Evolutionary conservation across 2,329 filamentous ascomycete species (phyloP).

Genomic region (Cryphonectria parasitica): DNA sequence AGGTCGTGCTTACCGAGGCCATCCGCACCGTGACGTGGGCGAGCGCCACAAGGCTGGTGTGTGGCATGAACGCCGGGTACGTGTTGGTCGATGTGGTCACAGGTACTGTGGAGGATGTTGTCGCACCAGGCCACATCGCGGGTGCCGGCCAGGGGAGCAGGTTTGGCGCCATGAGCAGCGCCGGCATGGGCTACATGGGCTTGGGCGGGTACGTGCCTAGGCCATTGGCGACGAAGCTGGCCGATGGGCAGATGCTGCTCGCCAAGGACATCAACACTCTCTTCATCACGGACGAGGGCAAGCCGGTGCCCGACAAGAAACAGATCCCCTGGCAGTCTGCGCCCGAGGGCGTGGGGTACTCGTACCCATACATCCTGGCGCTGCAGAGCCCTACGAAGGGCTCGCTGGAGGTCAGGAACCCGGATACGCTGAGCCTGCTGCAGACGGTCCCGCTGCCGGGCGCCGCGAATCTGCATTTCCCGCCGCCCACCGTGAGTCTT

Average conservation of each 20-base stretch:
- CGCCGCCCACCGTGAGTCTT: conserved; percentile 89
- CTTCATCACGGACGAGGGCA: conserved; percentile 85
- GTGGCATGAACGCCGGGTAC: conserved; percentile 89
- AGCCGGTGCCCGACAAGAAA: conserved; percentile 72
- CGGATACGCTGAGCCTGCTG: conserved; percentile 85
- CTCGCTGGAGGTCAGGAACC: conserved; percentile 86
- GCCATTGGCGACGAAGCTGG: conserved; percentile 81
- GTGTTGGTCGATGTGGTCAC: conserved; percentile 83
- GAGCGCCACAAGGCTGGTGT: conserved; percentile 82
- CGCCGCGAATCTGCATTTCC: conserved; percentile 85
- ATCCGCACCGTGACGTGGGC: conserved; percentile 93
- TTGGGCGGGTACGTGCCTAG: conserved; percentile 90
- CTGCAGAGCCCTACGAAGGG: conserved; percentile 84
- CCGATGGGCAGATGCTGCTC: conserved; percentile 84
- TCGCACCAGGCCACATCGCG: conserved; percentile 73
- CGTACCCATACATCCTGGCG: conserved; percentile 92
- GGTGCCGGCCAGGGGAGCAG: conserved; percentile 70
- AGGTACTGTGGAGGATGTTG: conserved; percentile 76
- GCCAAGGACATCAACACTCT: conserved; percentile 97
- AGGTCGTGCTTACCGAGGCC: conserved; percentile 79
- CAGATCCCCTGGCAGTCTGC: conserved; percentile 92
- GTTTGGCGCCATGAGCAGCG: conserved; percentile 81
- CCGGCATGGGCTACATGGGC: conserved; percentile 96
- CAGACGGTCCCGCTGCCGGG: conserved; percentile 83
- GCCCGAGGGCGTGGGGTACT: conserved; percentile 91